A percentile compares a stretch with the other conserved stretches of the same genome.
Conservation (phyloP, 2,329 filamentous ascomycete species). For the Paecilomyces niveus region DNA sequence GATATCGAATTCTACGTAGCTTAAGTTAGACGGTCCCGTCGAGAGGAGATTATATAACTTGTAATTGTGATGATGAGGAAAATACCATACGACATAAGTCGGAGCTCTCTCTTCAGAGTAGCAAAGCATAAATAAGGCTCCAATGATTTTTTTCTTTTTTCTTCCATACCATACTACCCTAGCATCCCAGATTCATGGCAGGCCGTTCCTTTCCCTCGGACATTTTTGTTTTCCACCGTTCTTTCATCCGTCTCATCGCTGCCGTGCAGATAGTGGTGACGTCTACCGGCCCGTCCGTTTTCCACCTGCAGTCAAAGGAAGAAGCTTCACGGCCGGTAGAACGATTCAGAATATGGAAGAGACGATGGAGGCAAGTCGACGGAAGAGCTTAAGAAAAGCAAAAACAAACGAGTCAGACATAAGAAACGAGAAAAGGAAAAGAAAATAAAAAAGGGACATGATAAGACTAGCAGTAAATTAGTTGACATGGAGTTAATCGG, state of each 20-base stretch:
- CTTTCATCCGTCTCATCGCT: neutral
- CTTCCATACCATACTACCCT: neutral
- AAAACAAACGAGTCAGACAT: neutral
- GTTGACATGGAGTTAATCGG: neutral
- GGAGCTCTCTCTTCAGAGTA: neutral
- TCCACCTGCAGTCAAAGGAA: neutral
- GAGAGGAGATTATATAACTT: neutral
- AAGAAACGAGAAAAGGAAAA: neutral
- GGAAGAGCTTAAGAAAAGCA: neutral
- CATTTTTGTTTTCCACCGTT: neutral
- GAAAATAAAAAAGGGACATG: conserved; percentile 2
- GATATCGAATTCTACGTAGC: neutral
- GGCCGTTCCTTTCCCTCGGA: neutral
- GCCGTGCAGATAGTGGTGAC: neutral
- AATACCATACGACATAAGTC: neutral
- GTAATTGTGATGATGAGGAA: neutral
- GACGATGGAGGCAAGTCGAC: neutral
- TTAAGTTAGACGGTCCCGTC: neutral
- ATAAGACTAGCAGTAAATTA: conserved; percentile 1
- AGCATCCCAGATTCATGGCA: neutral
- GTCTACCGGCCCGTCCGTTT: neutral
- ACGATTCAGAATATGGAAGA: neutral
- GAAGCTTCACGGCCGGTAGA: too few species aligned
- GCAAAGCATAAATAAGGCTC: neutral
- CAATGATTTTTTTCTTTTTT: neutral